Evolutionary conservation across 2,329 filamentous ascomycete species (phyloP).

Genomic region (Scopulariopsis brevicaulis): DNA sequence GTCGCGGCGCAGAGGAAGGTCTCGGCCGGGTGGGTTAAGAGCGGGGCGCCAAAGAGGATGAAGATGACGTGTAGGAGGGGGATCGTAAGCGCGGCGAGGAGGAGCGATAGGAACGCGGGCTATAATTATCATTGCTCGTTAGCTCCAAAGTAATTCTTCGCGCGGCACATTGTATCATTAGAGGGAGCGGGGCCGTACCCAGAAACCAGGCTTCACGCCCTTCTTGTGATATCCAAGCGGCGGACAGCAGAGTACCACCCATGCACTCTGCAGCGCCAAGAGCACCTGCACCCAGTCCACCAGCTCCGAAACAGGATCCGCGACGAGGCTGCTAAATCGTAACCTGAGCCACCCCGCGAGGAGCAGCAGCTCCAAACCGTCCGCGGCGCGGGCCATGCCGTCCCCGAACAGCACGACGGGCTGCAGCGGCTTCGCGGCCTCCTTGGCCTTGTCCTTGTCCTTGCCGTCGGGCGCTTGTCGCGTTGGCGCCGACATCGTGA

Average conservation of each 20-base stretch:
- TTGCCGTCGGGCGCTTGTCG: conserved; percentile 14
- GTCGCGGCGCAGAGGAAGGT: conserved; percentile 75
- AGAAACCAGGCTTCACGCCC: background rate
- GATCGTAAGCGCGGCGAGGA: conserved; percentile 60
- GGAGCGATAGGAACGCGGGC: conserved; percentile 32
- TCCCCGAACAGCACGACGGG: conserved; percentile 25
- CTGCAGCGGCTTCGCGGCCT: conserved; percentile 14
- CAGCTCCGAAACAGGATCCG: conserved; percentile 56
- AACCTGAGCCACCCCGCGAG: conserved; percentile 52
- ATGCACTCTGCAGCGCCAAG: conserved; percentile 50
- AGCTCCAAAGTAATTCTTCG: background rate
- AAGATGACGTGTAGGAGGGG: conserved; percentile 51
- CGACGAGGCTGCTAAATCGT: conserved; percentile 56
- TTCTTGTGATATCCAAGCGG: conserved; percentile 35
- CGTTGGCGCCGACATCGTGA: conserved; percentile 25
- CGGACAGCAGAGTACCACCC: conserved; percentile 53
- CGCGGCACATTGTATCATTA: background rate
- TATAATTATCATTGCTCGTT: conserved; percentile 11
- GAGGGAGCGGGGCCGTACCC: background rate
- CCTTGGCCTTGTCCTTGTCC: conserved; percentile 15
- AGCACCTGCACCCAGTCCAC: conserved; percentile 49
- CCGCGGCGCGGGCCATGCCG: conserved; percentile 16
- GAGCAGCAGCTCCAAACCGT: conserved; percentile 49
- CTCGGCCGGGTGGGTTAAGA: conserved; percentile 68
- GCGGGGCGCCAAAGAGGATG: conserved; percentile 83